phyloP scores from a whole-genome alignment of 73 alveolate genomes.

The Breviolum minutum region DNA sequence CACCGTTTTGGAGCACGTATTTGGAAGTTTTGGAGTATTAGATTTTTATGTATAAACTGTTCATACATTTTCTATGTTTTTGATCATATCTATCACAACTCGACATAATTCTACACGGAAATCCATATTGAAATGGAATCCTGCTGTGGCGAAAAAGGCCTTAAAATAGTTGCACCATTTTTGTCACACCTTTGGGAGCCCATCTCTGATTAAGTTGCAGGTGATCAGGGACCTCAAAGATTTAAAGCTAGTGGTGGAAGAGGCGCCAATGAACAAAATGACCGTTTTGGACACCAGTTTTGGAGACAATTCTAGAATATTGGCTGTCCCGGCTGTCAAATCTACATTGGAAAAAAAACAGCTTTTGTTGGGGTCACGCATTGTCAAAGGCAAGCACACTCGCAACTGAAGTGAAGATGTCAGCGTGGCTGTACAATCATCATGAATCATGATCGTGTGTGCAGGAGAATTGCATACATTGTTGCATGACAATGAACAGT shows the following conservation, averaged over 20 bases:
- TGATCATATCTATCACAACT: no score
- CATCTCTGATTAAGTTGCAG: not conserved
- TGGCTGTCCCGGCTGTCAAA: no score
- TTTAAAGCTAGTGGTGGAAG: slow-evolving; percentile 68
- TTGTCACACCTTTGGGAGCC: not conserved
- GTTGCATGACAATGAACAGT: no score
- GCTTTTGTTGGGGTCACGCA: no score
- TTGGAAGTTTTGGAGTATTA: not conserved
- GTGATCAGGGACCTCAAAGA: slow-evolving; percentile 55
- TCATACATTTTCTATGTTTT: not conserved
- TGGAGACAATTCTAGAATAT: no score
- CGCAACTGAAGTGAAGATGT: no score
- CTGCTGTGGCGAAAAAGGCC: not conserved
- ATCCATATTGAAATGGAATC: not conserved
- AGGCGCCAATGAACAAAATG: not conserved
- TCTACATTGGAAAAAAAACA: no score
- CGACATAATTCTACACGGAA: not conserved
- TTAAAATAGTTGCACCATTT: no score
- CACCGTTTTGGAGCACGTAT: not conserved
- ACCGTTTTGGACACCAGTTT: not conserved
- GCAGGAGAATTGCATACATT: no score
- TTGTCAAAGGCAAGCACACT: no score
- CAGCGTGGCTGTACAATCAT: no score
- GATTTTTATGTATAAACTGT: not conserved
- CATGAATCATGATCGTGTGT: no score